These are phyloP conservation scores for Teratosphaeria pseudoeucalypti DNA, from an alignment of 2,329 filamentous ascomycete genomes.

Conservation along the genomic window DNA sequence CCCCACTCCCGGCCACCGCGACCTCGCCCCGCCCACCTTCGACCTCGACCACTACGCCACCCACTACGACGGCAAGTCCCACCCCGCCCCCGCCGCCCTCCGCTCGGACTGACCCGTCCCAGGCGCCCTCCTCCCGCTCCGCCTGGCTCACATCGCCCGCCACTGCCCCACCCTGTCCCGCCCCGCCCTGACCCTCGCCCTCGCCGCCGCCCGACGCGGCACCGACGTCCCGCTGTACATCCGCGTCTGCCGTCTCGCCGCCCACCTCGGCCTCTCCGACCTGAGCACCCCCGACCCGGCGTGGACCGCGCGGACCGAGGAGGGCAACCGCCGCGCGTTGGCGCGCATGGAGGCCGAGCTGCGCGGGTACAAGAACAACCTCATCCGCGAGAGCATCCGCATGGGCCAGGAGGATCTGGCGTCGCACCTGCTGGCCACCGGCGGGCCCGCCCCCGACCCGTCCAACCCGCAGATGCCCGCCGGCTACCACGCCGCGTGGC, in stretches of 20 bases:
- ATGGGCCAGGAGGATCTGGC: slow-evolving; percentile 94
- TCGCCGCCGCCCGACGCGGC: slow-evolving; percentile 64
- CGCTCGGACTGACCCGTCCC: not conserved
- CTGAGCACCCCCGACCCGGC: slow-evolving; percentile 56
- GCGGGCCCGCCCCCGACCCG: slow-evolving; percentile 34
- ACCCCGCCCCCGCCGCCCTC: not conserved
- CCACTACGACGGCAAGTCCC: slow-evolving; percentile 65
- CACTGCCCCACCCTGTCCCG: slow-evolving; percentile 64
- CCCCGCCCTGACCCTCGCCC: slow-evolving; percentile 71
- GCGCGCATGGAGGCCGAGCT: slow-evolving; percentile 73
- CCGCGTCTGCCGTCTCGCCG: slow-evolving; percentile 57
- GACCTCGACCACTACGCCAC: slow-evolving; percentile 84
- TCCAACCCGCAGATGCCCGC: slow-evolving; percentile 9
- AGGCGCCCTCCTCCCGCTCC: slow-evolving; percentile 74
- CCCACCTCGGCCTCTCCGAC: slow-evolving; percentile 54
- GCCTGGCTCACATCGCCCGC: slow-evolving; percentile 70
- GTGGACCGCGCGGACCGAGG: slow-evolving; percentile 65
- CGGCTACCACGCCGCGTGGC: slow-evolving; percentile 59
- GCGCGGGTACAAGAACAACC: slow-evolving; percentile 88
- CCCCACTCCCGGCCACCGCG: slow-evolving; percentile 25
- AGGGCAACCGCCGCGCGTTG: slow-evolving; percentile 58
- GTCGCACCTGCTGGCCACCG: slow-evolving; percentile 67
- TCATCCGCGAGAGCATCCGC: slow-evolving; percentile 88
- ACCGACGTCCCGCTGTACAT: slow-evolving; percentile 64
- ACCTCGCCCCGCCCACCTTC: slow-evolving; percentile 56